Conservation (phyloP, 2,329 filamentous ascomycete species). For the Alternaria ventricosa region DNA sequence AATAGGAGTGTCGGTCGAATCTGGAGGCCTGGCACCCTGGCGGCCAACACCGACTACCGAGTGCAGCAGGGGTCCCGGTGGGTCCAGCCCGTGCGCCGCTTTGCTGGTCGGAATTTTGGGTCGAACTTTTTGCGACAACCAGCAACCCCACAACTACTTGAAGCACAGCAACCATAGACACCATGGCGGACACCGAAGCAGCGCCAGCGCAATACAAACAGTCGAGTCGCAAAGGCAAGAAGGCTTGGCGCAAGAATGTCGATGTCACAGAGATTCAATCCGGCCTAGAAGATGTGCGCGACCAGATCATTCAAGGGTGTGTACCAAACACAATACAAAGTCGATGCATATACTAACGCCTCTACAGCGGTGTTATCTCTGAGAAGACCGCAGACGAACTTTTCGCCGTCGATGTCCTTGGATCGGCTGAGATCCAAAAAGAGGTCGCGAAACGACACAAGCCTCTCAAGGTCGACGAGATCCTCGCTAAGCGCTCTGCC, state of each 20-base stretch:
- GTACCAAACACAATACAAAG: conserved; percentile 1
- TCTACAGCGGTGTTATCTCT: conserved; percentile 75
- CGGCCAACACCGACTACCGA: conserved; percentile 19
- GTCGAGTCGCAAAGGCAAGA: conserved; percentile 94
- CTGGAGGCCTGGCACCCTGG: conserved; percentile 24
- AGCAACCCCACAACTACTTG: conserved; percentile 15
- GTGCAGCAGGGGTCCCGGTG: conserved; percentile 11
- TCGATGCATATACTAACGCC: conserved; percentile 16
- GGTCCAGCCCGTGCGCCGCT: conserved; percentile 14
- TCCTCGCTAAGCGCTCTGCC: conserved; percentile 82
- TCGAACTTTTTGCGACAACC: conserved; percentile 20
- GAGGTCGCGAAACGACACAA: conserved; percentile 73
- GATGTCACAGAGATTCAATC: conserved; percentile 85
- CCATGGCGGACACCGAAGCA: conserved; percentile 42
- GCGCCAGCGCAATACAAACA: conserved; percentile 85
- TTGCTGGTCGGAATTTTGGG: conserved; percentile 19
- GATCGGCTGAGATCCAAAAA: conserved; percentile 71
- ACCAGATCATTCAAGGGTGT: conserved; percentile 91
- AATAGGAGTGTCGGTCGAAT: conserved; percentile 32
- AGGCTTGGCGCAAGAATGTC: conserved; percentile 98
- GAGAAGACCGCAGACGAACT: conserved; percentile 85
- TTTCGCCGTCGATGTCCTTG: conserved; percentile 80
- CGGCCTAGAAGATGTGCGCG: conserved; percentile 82
- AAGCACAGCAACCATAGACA: conserved; percentile 3
- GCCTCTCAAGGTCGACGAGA: conserved; percentile 87